Evolutionary conservation across 1,284 basidiomycete genomes (phyloP).

Genomic region (Sparassis latifolia): DNA sequence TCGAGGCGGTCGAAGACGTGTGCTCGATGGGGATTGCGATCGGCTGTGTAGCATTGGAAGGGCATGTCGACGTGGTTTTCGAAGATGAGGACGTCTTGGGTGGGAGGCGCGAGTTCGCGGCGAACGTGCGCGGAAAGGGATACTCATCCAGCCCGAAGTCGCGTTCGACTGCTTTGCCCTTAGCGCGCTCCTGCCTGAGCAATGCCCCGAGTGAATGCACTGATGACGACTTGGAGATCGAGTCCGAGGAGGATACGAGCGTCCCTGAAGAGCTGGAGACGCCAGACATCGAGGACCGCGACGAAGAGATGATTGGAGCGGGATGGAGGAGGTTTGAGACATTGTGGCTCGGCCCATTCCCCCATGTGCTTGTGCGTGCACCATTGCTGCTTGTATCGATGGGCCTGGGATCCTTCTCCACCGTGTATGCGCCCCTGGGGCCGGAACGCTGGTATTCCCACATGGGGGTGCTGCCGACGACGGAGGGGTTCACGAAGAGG

Average conservation of each 20-base stretch:
- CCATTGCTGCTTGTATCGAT: not conserved
- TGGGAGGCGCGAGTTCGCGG: constrained; percentile 2
- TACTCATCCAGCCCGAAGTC: constrained; percentile 9
- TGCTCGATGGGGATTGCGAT: not conserved
- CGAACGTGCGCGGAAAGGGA: constrained; percentile 12
- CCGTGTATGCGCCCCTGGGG: too few relatives aligned
- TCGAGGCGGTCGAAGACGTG: not conserved
- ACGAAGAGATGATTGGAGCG: not conserved
- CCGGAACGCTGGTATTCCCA: constrained; percentile 21
- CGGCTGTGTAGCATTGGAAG: constrained; percentile 8
- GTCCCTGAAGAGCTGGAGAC: constrained; percentile 10
- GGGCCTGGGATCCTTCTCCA: not conserved
- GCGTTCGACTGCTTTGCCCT: constrained; percentile 4
- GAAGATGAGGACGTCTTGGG: constrained; percentile 1
- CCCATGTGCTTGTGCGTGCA: not conserved
- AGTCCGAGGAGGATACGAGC: constrained; percentile 5
- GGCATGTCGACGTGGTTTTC: too few relatives aligned
- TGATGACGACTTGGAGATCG: constrained; percentile 4
- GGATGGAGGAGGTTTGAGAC: not conserved
- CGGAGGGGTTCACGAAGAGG: constrained; percentile 19
- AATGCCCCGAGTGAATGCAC: not conserved
- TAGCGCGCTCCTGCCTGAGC: not conserved
- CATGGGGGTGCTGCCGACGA: constrained; percentile 13
- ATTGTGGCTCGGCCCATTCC: not conserved
- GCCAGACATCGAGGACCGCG: not conserved